Base-by-base conservation (phyloP, 805 yeast species). In the Kodamaea jinghongensis region DNA sequence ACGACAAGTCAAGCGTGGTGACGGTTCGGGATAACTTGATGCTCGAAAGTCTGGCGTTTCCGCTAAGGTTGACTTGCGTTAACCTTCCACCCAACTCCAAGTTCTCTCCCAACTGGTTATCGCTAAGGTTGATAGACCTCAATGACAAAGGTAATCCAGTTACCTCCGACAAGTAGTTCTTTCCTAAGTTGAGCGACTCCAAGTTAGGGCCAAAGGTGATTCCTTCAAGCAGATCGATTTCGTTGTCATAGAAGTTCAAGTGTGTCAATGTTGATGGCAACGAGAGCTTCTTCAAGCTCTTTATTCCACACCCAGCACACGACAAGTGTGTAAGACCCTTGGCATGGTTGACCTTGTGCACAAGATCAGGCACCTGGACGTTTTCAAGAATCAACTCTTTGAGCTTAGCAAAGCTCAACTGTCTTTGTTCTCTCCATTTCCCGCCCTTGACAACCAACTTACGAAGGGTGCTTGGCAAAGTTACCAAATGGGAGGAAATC, bases 401-500 rank as follows among this genome's bases (percentile, higher is more conserved):
- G 32, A 44, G 25, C 25, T 28, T 34, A 14, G 44, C 22, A 16
- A 20, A 44, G n/a, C 38, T 28, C 6, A 44, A 27, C 3, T 26
- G 37, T 4, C 31, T 30, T 17, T 31, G 44, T 6, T 41, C 42
- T 28, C 35, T 40, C 44, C 44, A 44, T 26, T 37, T 40, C 8
- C 47, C 47, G n/a, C 44, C 42, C 11, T 28, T 28, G 7, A 44
- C 34, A 2, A 17, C 22, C 10, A 44, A 28, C 23, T 35, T 40
- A 8, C 36, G 28, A 23, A 44, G 34, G 8, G 42, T 26, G 10
- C 29, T 28, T 7, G 47, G 47, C 15, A 44, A 38, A 0, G 42
- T 17, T 4, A 28, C 34, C 32, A 44, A 17, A 17, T 44, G 44
- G 3, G 47, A 44, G 4, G 47, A 44, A 11, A 44, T 34, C 14